Base-by-base conservation (phyloP, 2,329 filamentous ascomycete species). In the Emmonsia crescens region DNA sequence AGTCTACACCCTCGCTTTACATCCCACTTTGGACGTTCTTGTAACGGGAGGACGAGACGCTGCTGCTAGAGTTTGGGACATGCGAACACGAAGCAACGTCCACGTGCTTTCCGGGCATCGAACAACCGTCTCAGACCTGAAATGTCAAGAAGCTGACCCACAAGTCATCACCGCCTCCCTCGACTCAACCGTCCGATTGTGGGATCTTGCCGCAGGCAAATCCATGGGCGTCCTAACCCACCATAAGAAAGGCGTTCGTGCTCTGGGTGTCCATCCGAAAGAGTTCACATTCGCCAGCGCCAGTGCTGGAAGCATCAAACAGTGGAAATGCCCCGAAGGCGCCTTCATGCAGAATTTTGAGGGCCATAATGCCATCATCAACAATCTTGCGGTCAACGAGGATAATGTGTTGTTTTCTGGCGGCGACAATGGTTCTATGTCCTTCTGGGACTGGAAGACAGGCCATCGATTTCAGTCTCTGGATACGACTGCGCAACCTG, bases 281-380 rank as follows among this genome's bases (percentile, higher is more conserved):
- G 94, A 99, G 75, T 99, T 96, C 72, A 99, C 95, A 0, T 99
- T 99, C 73, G 94, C 94, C 4, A 92, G 85, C 63, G 94, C 89
- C 51, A 96, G 91, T 70, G 92, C 93, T 0, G 89, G 89, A 29
- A 92, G 89, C 72, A 96, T 99, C 77, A 99, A 99, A 80, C 94
- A 99, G 77, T 99, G 94, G 93, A 96, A 97, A 75, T 97, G 92
- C 68, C 95, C 95, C 1, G 91, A 96, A 73, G 95, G 93, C 44
- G 91, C 91, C 19, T 97, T 99, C 73, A 99, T 99, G 94, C 92
- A 96, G 75, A 97, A 97, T 73, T 97, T 97, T 70, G 90, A 96
- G 51, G 93, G 93, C 4, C 93, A 97, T 71, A 96, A 96, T 70
- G 85, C 91, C 63, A 95, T 99, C 73, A 93, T 99, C 78, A 99